These are phyloP conservation scores for Mrakia hoshinonis DNA, from an alignment of 768 basidiomycete species.

Conservation along the genomic window DNA sequence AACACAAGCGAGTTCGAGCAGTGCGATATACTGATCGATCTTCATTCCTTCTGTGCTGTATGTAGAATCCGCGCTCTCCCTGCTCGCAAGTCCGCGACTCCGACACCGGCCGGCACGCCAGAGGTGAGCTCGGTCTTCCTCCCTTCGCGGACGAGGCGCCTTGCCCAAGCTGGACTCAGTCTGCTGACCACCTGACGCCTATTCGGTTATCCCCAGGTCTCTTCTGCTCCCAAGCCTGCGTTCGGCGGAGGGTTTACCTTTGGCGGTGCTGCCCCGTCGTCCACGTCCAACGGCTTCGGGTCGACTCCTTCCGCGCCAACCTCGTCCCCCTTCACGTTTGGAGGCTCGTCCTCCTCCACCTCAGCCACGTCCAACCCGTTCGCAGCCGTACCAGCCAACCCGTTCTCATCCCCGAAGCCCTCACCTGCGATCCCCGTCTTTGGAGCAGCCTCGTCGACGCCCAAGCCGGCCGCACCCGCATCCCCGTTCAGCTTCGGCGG, in stretches of 20 bases:
- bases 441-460: slow-evolving; percentile 1
- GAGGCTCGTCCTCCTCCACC: background rate
- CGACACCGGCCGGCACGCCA: background rate
- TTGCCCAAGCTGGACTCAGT: too few species aligned
- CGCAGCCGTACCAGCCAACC: background rate
- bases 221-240: background rate
- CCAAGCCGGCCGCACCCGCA: slow-evolving; percentile 11
- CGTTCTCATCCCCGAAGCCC: slow-evolving; percentile 15
- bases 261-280: background rate
- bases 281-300: slow-evolving; percentile 17
- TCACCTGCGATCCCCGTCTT: slow-evolving; percentile 4
- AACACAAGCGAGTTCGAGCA: too few species aligned
- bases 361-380: slow-evolving; percentile 14
- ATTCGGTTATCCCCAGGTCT: background rate
- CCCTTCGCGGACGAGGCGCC: too few species aligned
- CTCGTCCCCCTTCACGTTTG: slow-evolving; percentile 4
- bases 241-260: slow-evolving; percentile 21
- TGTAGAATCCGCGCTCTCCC: slow-evolving; percentile 23
- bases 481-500: slow-evolving; percentile 15
- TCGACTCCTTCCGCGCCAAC: slow-evolving; percentile 12
- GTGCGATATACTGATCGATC: background rate
- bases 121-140: background rate
- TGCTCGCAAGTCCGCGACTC: slow-evolving; percentile 6
- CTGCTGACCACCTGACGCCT: background rate
- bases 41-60: background rate